Conservation (phyloP, 441 rosid genomes). For the Gossypium laxum region DNA sequence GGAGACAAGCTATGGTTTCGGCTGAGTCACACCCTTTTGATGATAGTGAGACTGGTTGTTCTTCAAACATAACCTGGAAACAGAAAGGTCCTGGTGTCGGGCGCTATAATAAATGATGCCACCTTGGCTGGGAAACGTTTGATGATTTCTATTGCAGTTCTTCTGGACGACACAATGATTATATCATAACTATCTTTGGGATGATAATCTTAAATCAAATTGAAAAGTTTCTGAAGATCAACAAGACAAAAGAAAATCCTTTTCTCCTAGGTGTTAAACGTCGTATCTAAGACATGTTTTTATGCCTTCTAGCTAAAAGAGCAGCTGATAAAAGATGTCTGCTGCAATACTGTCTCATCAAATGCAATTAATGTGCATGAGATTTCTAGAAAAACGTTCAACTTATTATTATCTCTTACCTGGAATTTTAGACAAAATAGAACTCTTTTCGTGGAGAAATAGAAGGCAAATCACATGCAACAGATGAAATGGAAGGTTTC, state of each 20-base stretch:
- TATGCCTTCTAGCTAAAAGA: neutral
- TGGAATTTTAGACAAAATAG: neutral
- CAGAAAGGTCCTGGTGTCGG: neutral
- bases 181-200: neutral
- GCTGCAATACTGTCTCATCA: neutral
- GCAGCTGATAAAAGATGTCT: neutral
- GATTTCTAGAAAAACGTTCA: neutral
- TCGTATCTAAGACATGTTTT: neutral
- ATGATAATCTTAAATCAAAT: neutral
- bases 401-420: neutral
- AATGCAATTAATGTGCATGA: neutral
- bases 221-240: neutral
- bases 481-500: neutral
- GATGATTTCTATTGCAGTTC: conserved; percentile 1
- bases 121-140: neutral
- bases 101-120: neutral
- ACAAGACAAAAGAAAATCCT: neutral
- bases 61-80: neutral
- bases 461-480: neutral
- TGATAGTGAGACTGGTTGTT: neutral
- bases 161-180: neutral
- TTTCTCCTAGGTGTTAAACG: neutral
- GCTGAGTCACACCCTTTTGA: neutral
- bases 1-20: neutral
- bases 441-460: neutral